These are phyloP conservation scores for Terana coerulea DNA, from an alignment of 768 basidiomycete genomes.

Conservation along the genomic window DNA sequence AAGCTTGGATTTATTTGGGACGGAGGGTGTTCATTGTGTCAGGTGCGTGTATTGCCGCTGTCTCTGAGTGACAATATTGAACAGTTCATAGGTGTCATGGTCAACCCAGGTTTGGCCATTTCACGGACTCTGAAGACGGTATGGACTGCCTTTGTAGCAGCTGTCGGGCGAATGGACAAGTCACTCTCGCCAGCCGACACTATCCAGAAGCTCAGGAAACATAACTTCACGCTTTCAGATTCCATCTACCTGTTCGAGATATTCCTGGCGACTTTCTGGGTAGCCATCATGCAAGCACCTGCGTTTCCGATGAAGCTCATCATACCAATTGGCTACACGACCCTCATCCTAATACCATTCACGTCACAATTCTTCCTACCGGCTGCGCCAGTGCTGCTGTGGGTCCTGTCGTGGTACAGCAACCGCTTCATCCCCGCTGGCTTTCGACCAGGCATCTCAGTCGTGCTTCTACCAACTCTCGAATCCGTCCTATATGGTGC, in stretches of 20 bases:
- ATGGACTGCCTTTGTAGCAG: constrained; percentile 36
- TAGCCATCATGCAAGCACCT: constrained; percentile 66
- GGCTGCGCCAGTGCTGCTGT: constrained; percentile 81
- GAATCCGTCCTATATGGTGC: constrained; percentile 96
- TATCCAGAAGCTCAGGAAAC: constrained; percentile 50
- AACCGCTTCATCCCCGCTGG: constrained; percentile 78
- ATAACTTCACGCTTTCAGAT: constrained; percentile 56
- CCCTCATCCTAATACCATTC: constrained; percentile 74
- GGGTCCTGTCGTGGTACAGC: constrained; percentile 83
- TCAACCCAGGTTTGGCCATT: too few relatives aligned
- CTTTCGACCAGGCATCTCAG: constrained; percentile 81
- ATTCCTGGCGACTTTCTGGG: constrained; percentile 62
- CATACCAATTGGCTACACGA: constrained; percentile 68
- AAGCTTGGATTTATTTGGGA: too few relatives aligned
- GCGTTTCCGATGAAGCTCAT: constrained; percentile 69
- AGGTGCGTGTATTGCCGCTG: neutral
- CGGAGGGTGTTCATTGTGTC: neutral
- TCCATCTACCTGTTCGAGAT: constrained; percentile 63
- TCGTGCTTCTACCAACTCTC: constrained; percentile 89
- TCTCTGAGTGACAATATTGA: neutral
- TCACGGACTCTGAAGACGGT: constrained; percentile 17
- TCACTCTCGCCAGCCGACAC: constrained; percentile 71
- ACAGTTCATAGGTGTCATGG: too few relatives aligned
- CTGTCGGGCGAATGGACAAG: constrained; percentile 68
- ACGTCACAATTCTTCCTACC: constrained; percentile 91